Conservation (phyloP, 306 rosid species). For the Acacia confusa region DNA sequence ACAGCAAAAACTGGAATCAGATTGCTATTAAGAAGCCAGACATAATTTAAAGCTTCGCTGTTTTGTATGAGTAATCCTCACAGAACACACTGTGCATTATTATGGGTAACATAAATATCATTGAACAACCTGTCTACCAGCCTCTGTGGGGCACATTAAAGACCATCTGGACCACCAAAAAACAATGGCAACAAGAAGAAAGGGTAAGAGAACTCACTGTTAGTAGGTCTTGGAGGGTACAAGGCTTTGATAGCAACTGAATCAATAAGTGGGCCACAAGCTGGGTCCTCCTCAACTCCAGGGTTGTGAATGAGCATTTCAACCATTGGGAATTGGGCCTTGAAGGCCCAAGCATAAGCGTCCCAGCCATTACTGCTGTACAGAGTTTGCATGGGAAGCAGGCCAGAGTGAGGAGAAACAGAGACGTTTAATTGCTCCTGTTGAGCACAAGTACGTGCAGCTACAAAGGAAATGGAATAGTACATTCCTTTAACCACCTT, state of each 20-base stretch:
- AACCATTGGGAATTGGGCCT: slow-evolving; percentile 41
- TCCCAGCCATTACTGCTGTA: slow-evolving; percentile 96
- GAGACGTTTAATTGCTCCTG: slow-evolving; percentile 78
- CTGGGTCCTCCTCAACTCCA: slow-evolving; percentile 91
- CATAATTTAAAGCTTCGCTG: neutral
- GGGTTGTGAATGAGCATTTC: slow-evolving; percentile 83
- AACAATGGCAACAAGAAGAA: neutral
- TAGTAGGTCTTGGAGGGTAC: slow-evolving; percentile 68
- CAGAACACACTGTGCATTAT: slow-evolving; percentile 13
- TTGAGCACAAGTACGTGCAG: slow-evolving; percentile 95
- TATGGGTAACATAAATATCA: slow-evolving; percentile 32
- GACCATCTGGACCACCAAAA: slow-evolving; percentile 21
- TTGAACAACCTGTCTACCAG: slow-evolving; percentile 29
- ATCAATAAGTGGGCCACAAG: slow-evolving; percentile 93
- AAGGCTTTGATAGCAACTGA: slow-evolving; percentile 72
- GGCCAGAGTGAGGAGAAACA: slow-evolving; percentile 77
- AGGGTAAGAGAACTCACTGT: slow-evolving; percentile 43
- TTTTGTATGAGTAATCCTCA: neutral
- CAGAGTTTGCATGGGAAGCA: slow-evolving; percentile 83
- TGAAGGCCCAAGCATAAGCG: slow-evolving; percentile 81
- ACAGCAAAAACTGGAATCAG: neutral
- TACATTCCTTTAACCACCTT: slow-evolving; percentile 67
- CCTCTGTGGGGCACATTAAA: neutral
- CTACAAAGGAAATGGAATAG: slow-evolving; percentile 80
- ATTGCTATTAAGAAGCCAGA: slow-evolving; percentile 8